Conservation (phyloP, 768 basidiomycete genomes). For the Auriscalpium microsporum region DNA sequence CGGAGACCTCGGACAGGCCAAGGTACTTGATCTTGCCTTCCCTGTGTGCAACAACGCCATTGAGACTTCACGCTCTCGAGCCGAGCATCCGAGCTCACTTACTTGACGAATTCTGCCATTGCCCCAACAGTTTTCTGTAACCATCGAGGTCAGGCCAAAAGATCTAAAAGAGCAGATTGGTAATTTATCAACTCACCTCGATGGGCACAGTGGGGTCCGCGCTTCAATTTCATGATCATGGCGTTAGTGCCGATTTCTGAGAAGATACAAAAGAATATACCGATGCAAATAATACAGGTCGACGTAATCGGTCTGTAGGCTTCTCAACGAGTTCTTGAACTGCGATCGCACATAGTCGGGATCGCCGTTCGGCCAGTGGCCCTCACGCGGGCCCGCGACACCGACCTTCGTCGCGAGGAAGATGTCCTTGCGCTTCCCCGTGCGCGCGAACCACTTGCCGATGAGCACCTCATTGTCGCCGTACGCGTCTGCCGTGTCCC, state of each 20-base stretch:
- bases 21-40: conserved; percentile 29
- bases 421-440: conserved; percentile 41
- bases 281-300: conserved; percentile 35
- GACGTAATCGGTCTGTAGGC: conserved; percentile 27
- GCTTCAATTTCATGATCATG: conserved; percentile 8
- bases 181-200: conserved; percentile 5
- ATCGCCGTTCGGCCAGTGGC: conserved; percentile 22
- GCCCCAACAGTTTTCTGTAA: conserved; percentile 15
- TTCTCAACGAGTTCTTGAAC: conserved; percentile 31
- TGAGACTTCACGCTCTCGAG: not conserved
- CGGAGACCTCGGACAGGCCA: conserved; percentile 30
- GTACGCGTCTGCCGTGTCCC: conserved; percentile 38
- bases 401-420: conserved; percentile 61
- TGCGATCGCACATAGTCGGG: conserved; percentile 33
- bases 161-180: not conserved
- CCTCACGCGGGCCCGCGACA: conserved; percentile 14
- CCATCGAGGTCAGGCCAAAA: not conserved
- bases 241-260: not conserved
- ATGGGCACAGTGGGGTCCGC: conserved; percentile 19
- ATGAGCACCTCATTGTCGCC: conserved; percentile 36
- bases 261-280: conserved; percentile 19
- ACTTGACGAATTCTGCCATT: conserved; percentile 21
- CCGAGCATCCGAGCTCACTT: not conserved
- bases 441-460: conserved; percentile 40
- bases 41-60: conserved; percentile 7